phyloP scores from a whole-genome alignment of 352 stramenopile species.

The Phytophthora nicotianae region DNA sequence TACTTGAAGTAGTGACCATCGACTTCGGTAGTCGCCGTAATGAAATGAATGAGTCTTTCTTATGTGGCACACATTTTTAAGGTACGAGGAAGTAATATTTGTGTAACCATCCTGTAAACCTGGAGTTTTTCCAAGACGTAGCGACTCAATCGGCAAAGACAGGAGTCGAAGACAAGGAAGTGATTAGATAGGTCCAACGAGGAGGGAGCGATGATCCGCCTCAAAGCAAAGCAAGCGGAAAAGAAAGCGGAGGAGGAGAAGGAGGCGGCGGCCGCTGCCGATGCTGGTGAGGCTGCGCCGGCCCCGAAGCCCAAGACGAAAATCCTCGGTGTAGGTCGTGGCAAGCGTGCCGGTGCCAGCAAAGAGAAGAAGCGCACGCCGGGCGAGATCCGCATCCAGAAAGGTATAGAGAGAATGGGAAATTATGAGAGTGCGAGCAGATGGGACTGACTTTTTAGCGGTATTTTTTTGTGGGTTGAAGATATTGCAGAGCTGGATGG shows the following conservation, averaged over 20 bases:
- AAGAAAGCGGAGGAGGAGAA: conserved; percentile 87
- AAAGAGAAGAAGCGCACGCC: conserved; percentile 95
- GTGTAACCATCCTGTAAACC: conserved; percentile 6
- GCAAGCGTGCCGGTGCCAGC: conserved; percentile 62
- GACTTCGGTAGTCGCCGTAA: conserved; percentile 18
- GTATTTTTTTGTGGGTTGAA: conserved; percentile 25
- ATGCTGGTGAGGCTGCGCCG: conserved; percentile 22
- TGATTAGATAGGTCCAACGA: not conserved
- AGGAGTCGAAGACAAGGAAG: conserved; percentile 11
- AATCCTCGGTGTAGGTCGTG: conserved; percentile 83
- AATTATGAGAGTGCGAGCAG: not conserved
- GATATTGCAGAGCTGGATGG: conserved; percentile 98
- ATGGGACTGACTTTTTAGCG: not conserved
- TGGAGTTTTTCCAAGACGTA: conserved; percentile 9
- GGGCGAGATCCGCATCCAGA: conserved; percentile 98
- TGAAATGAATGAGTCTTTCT: conserved; percentile 30
- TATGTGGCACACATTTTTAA: conserved; percentile 14
- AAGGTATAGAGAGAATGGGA: conserved; percentile 74
- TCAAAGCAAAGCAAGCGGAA: conserved; percentile 87
- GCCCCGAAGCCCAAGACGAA: conserved; percentile 75
- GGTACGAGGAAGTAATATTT: conserved; percentile 9
- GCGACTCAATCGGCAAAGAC: conserved; percentile 24
- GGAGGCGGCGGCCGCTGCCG: conserved; percentile 35
- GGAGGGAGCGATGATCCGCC: conserved; percentile 59
- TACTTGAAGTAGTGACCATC: conserved; percentile 9